These are phyloP conservation scores for Solanum pinnatisectum DNA, from an alignment of 257 asterid genomes.

Conservation along the genomic window DNA sequence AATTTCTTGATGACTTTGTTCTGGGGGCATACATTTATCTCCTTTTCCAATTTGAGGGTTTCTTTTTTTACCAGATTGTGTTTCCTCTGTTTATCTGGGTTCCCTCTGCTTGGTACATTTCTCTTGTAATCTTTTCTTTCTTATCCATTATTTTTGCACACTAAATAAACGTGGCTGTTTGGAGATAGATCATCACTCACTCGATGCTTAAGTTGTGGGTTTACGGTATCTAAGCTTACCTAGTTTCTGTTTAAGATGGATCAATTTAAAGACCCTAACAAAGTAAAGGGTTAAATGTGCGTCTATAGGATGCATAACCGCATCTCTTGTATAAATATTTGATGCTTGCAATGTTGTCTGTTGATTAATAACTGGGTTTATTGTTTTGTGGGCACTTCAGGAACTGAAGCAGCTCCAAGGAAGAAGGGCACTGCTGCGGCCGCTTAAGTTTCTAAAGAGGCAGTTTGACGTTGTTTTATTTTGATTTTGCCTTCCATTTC, in stretches of 20 bases:
- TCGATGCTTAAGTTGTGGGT: too few relatives aligned
- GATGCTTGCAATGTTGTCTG: neutral
- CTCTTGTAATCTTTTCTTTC: too few relatives aligned
- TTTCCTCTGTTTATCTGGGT: neutral
- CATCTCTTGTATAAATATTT: neutral
- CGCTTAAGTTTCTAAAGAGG: neutral
- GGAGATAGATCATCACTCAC: neutral
- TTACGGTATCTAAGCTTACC: neutral
- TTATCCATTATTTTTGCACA: neutral
- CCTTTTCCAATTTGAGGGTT: conserved; percentile 3
- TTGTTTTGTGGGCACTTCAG: neutral
- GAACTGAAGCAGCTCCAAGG: conserved; percentile 30
- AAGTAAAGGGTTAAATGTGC: neutral
- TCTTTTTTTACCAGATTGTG: conserved; percentile 13
- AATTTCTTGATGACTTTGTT: conserved; percentile 59
- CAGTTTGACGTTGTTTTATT: neutral
- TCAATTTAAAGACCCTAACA: neutral
- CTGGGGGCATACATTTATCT: conserved; percentile 49
- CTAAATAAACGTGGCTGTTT: neutral
- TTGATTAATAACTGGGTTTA: neutral
- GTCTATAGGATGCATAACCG: neutral
- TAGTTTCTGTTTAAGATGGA: neutral
- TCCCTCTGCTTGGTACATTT: neutral
- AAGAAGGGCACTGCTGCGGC: conserved; percentile 18
- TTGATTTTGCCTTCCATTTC: neutral